Evolutionary conservation across 202 grass and related monocot species (phyloP).

Genomic region (Cymbopogon flexuosus): DNA sequence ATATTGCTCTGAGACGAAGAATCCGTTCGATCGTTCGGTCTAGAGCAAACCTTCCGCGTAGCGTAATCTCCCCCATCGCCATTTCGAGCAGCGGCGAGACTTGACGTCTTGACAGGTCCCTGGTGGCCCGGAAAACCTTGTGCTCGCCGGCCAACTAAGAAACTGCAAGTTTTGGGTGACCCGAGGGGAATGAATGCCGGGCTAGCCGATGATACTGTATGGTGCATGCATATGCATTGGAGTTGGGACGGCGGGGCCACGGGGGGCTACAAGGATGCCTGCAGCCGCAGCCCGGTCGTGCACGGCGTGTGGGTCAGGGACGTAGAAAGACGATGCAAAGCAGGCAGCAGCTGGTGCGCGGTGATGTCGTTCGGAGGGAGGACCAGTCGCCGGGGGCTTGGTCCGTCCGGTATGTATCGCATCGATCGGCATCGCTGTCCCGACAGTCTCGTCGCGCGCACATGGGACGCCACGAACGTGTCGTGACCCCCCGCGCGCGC

Average conservation of each 20-base stretch:
- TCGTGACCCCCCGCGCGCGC: neutral
- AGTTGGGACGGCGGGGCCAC: neutral
- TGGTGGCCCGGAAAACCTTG: neutral
- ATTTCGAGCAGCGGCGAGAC: conserved; percentile 15
- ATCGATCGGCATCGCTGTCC: neutral
- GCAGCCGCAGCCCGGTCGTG: neutral
- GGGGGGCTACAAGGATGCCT: neutral
- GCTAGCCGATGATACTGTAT: no score
- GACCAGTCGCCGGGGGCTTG: neutral
- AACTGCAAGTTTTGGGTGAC: neutral
- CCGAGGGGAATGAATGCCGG: neutral
- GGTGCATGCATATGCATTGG: neutral
- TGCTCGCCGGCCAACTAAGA: neutral
- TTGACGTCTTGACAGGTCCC: neutral
- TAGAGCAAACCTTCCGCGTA: neutral
- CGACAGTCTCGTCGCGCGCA: neutral
- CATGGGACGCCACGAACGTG: conserved; percentile 31
- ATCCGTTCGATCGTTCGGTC: neutral
- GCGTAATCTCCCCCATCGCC: neutral
- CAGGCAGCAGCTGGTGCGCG: neutral
- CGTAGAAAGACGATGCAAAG: neutral
- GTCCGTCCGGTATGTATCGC: neutral
- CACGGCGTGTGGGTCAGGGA: neutral
- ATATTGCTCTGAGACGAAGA: neutral
- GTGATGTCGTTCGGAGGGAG: neutral